Conservation (phyloP, 2,329 filamentous ascomycete species). For the Aureobasidium pullulans region DNA sequence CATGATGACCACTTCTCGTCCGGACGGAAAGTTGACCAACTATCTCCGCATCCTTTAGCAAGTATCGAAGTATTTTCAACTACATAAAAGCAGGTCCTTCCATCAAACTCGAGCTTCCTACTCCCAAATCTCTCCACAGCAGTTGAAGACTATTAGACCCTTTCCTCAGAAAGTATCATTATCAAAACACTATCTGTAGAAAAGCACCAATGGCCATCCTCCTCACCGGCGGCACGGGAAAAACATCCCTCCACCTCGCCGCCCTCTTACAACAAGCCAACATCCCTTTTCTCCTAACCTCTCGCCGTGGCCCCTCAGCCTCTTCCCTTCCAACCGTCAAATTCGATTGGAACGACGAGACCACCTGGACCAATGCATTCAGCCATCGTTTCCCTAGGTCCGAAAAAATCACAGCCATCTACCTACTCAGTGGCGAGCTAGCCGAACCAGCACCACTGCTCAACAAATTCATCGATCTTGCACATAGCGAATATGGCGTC, state of each 20-base stretch:
- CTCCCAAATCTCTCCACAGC: too few species aligned
- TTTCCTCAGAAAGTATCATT: too few species aligned
- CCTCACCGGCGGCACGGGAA: conserved; percentile 7
- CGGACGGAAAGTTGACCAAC: too few species aligned
- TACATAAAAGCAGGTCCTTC: too few species aligned
- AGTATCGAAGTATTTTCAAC: too few species aligned
- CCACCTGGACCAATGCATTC: background rate
- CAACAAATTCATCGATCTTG: background rate
- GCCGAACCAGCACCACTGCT: background rate
- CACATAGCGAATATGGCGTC: background rate
- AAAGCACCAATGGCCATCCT: background rate
- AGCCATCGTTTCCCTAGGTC: background rate
- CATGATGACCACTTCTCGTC: too few species aligned
- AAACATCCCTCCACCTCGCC: background rate
- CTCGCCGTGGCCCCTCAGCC: background rate
- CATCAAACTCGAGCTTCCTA: too few species aligned
- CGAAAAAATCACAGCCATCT: background rate
- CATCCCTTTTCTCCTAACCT: background rate
- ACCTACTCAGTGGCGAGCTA: background rate
- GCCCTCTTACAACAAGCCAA: background rate
- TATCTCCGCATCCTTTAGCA: too few species aligned
- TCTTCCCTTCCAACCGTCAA: background rate
- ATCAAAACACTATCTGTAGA: too few species aligned
- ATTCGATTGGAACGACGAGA: background rate
- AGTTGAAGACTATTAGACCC: too few species aligned